Evolutionary conservation across 495 filamentous ascomycete genomes (phyloP).

Genomic region (Tuber brumale): DNA sequence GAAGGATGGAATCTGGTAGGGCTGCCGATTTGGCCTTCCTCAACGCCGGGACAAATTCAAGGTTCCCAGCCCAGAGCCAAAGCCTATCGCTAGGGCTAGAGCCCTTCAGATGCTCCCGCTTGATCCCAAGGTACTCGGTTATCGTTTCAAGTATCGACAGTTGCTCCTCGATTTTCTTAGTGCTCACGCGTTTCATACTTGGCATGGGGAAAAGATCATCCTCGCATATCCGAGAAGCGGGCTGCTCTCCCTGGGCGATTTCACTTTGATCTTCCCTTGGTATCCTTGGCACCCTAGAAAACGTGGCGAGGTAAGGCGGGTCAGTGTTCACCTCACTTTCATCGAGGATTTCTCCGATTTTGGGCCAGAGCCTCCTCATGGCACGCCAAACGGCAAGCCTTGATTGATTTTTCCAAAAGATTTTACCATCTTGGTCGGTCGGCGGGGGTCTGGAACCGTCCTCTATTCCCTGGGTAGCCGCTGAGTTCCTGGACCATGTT

Average conservation of each 20-base stretch:
- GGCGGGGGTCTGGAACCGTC: constrained; percentile 18
- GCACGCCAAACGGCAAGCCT: constrained; percentile 31
- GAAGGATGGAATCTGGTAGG: constrained; percentile 20
- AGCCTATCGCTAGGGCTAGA: constrained; percentile 16
- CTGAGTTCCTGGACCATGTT: constrained; percentile 25
- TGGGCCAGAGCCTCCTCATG: constrained; percentile 35
- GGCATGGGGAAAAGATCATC: constrained; percentile 35
- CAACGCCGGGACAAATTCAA: constrained; percentile 30
- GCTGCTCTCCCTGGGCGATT: constrained; percentile 11
- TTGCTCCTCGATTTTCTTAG: constrained; percentile 30
- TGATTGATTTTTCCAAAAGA: constrained; percentile 33
- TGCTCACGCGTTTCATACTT: constrained; percentile 30
- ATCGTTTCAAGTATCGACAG: constrained; percentile 28
- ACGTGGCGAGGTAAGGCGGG: neutral
- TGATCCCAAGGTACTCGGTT: constrained; percentile 30
- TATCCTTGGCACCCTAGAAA: neutral
- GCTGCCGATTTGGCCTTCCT: constrained; percentile 22
- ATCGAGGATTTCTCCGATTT: constrained; percentile 26
- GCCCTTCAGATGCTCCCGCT: constrained; percentile 29
- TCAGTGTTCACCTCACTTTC: constrained; percentile 21
- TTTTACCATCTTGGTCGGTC: constrained; percentile 19
- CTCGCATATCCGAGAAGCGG: constrained; percentile 21
- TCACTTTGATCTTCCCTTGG: neutral
- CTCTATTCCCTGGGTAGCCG: constrained; percentile 6
- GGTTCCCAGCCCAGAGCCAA: constrained; percentile 33